Evolutionary conservation across 1,284 basidiomycete genomes (phyloP).

Genomic region (Trametes polyzona): DNA sequence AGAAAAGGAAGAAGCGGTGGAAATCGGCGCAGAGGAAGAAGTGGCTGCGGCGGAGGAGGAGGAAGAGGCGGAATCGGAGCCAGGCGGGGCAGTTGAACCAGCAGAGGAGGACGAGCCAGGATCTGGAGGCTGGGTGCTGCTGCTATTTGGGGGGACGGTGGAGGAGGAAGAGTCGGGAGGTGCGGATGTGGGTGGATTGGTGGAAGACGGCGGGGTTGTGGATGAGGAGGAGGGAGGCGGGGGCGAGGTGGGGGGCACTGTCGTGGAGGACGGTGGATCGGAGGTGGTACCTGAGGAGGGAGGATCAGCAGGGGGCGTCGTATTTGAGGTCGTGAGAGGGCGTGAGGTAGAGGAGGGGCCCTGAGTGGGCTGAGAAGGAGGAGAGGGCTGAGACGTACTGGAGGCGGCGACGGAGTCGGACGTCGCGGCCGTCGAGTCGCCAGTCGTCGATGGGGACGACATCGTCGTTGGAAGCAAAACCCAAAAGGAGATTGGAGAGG

Average conservation of each 20-base stretch:
- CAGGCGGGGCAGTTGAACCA: neutral
- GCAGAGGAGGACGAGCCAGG: neutral
- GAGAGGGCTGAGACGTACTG: conserved; percentile 8
- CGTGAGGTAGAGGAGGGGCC: conserved; percentile 16
- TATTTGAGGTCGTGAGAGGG: conserved; percentile 15
- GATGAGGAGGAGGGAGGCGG: conserved; percentile 8
- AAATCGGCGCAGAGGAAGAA: neutral
- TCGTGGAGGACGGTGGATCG: neutral
- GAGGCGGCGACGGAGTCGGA: neutral
- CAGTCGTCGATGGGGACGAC: conserved; percentile 5
- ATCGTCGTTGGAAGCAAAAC: conserved; percentile 14
- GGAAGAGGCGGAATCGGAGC: neutral
- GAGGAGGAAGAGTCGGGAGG: conserved; percentile 1
- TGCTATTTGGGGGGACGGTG: conserved; percentile 2
- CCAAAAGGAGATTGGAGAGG: neutral
- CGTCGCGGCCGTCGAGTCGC: neutral
- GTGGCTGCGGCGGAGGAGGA: too few relatives aligned
- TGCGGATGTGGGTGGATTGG: neutral
- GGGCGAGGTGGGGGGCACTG: conserved; percentile 4
- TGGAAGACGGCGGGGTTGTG: neutral
- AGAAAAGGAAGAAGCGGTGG: conserved; percentile 9
- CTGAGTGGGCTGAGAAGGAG: neutral
- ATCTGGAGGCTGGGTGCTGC: neutral
- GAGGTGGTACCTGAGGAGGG: conserved; percentile 12
- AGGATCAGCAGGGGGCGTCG: conserved; percentile 12